Evolutionary conservation across 2,329 filamentous ascomycete species (phyloP).

Genomic region (Microcyclospora pomicola): DNA sequence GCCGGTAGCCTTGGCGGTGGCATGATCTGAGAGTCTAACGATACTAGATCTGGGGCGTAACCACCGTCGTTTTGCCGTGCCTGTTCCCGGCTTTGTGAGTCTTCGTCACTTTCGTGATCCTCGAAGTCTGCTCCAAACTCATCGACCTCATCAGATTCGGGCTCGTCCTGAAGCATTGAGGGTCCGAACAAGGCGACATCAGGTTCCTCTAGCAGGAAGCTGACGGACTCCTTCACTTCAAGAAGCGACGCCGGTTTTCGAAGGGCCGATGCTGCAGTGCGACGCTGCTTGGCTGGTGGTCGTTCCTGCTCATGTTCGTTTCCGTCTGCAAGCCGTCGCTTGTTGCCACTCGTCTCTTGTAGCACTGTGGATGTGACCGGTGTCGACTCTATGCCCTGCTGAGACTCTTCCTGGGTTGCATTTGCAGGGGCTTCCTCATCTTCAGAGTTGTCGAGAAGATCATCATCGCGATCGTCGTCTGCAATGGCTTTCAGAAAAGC

Average conservation of each 20-base stretch:
- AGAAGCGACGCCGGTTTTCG: slow-evolving; percentile 58
- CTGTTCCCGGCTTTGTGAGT: slow-evolving; percentile 31
- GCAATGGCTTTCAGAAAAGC: slow-evolving; percentile 87
- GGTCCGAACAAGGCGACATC: slow-evolving; percentile 13
- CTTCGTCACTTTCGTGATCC: slow-evolving; percentile 38
- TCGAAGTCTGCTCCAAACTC: slow-evolving; percentile 31
- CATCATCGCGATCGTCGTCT: slow-evolving; percentile 50
- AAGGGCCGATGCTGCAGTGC: slow-evolving; percentile 26
- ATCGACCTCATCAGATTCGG: slow-evolving; percentile 29
- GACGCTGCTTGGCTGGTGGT: slow-evolving; percentile 18
- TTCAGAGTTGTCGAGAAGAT: slow-evolving; percentile 46
- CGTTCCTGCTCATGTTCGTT: slow-evolving; percentile 25
- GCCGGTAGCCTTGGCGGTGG: slow-evolving; percentile 27
- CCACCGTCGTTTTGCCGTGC: slow-evolving; percentile 20
- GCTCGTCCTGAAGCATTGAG: slow-evolving; percentile 2
- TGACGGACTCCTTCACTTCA: slow-evolving; percentile 73
- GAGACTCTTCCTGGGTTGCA: slow-evolving; percentile 17
- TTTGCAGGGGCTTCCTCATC: slow-evolving; percentile 31
- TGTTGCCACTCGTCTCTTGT: slow-evolving; percentile 19
- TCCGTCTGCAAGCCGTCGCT: slow-evolving; percentile 11
- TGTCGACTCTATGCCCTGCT: slow-evolving; percentile 1
- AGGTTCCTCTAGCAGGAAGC: slow-evolving; percentile 61
- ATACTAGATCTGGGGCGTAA: slow-evolving; percentile 15
- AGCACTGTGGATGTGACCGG: slow-evolving; percentile 1
- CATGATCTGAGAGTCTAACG: slow-evolving; percentile 11